phyloP scores from a whole-genome alignment of 2,329 filamentous ascomycete genomes.

The Alternaria dauci region DNA sequence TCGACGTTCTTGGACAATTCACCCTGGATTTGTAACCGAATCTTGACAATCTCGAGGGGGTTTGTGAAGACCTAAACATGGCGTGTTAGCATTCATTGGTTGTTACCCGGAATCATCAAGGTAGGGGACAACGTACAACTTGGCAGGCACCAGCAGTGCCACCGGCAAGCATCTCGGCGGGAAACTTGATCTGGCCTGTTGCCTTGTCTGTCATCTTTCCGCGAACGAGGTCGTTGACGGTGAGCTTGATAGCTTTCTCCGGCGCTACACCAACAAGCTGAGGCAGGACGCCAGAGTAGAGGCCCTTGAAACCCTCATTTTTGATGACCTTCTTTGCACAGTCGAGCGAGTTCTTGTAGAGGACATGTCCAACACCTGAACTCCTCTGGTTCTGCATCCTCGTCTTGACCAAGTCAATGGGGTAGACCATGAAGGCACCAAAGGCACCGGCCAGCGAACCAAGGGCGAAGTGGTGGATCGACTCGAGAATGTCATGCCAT shows the following conservation, averaged over 20 bases:
- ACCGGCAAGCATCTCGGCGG: slow-evolving; percentile 84
- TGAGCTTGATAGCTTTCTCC: slow-evolving; percentile 99
- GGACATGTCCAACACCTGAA: slow-evolving; percentile 76
- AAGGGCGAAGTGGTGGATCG: slow-evolving; percentile 87
- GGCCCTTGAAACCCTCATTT: slow-evolving; percentile 87
- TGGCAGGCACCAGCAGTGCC: slow-evolving; percentile 91
- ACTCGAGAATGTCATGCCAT: slow-evolving; percentile 73
- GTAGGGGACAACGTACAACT: slow-evolving; percentile 71
- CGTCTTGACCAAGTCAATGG: slow-evolving; percentile 98
- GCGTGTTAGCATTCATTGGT: slow-evolving; percentile 18
- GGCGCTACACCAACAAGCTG: slow-evolving; percentile 98
- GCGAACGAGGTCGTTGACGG: slow-evolving; percentile 93
- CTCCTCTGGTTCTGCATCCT: slow-evolving; percentile 96
- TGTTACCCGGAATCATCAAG: neutral
- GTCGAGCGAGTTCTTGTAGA: slow-evolving; percentile 98
- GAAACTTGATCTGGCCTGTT: slow-evolving; percentile 73
- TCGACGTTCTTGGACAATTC: slow-evolving; percentile 90
- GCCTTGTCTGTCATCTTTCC: slow-evolving; percentile 76
- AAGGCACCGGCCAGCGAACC: slow-evolving; percentile 94
- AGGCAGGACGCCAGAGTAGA: slow-evolving; percentile 94
- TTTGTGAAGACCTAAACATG: slow-evolving; percentile 84
- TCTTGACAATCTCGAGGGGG: slow-evolving; percentile 98
- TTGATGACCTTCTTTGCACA: slow-evolving; percentile 91
- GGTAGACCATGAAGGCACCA: slow-evolving; percentile 99
- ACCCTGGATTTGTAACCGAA: slow-evolving; percentile 95